These are phyloP conservation scores for Caloboletus firmus DNA, from an alignment of 1,284 basidiomycete genomes.

Conservation along the genomic window DNA sequence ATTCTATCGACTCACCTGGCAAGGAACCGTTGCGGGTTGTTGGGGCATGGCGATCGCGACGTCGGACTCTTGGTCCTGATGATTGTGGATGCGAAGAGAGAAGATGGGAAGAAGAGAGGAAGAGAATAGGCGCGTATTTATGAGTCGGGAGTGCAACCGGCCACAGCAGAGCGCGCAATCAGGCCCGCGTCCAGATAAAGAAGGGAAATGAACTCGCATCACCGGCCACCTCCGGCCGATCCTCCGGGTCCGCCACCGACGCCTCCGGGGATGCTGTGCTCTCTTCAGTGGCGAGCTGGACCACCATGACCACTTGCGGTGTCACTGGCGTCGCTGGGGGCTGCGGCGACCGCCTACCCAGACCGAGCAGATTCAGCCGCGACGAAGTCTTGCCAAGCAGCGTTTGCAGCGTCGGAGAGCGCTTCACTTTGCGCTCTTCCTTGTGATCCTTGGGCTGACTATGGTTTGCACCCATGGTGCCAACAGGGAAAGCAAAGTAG, in stretches of 20 bases:
- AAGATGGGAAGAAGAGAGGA: not conserved
- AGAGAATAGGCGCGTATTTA: slow-evolving; percentile 17
- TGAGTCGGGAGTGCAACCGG: slow-evolving; percentile 2
- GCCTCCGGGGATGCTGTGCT: slow-evolving; percentile 28
- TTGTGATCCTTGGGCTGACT: slow-evolving; percentile 25
- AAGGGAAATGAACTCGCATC: slow-evolving; percentile 9
- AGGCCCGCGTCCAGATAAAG: slow-evolving; percentile 3
- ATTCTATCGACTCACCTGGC: slow-evolving; percentile 47
- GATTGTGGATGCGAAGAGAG: slow-evolving; percentile 1
- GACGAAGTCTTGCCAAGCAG: slow-evolving; percentile 30
- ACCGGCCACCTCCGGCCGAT: slow-evolving; percentile 30
- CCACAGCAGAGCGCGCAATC: slow-evolving; percentile 19
- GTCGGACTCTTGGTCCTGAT: slow-evolving; percentile 17
- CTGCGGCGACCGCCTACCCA: slow-evolving; percentile 34
- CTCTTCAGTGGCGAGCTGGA: slow-evolving; percentile 12
- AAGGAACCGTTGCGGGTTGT: slow-evolving; percentile 54
- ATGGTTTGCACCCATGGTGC: slow-evolving; percentile 27
- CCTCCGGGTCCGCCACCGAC: slow-evolving; percentile 21
- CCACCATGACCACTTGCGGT: slow-evolving; percentile 4
- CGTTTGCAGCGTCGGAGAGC: slow-evolving; percentile 26
- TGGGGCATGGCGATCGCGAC: slow-evolving; percentile 23
- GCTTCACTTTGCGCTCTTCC: slow-evolving; percentile 28
- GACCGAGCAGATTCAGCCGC: slow-evolving; percentile 28
- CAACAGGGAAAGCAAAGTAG: not conserved
- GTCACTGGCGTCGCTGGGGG: slow-evolving; percentile 30